Conservation (phyloP, 2,329 filamentous ascomycete species). For the Fonsecaea pedrosoi region DNA sequence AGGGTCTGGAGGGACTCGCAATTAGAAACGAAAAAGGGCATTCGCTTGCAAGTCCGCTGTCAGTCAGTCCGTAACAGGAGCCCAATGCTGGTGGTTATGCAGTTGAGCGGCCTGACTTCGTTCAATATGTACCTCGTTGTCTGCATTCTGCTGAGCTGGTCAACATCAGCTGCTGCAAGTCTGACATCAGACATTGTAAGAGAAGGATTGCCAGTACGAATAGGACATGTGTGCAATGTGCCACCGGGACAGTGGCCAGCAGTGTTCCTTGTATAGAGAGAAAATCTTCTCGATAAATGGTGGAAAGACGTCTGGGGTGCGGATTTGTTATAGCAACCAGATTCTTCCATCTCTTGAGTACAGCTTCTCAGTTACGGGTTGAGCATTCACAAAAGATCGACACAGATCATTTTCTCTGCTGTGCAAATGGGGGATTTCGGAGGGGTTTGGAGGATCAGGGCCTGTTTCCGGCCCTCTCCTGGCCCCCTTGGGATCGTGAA, state of each 20-base stretch:
- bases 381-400: background rate
- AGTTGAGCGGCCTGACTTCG: background rate
- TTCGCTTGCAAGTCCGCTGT: background rate
- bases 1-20: background rate
- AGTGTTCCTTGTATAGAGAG: background rate
- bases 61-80: background rate
- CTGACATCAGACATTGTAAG: background rate
- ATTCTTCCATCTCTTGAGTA: background rate
- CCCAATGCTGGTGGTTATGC: background rate
- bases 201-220: background rate
- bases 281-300: background rate
- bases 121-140: no score
- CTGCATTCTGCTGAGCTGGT: background rate
- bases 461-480: no score
- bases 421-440: background rate
- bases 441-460: background rate
- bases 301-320: background rate
- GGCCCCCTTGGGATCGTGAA: no score
- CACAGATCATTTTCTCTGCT: background rate
- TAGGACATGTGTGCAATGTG: no score
- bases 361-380: background rate
- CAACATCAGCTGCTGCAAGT: background rate
- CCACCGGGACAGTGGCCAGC: background rate
- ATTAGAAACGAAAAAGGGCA: background rate
- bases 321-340: background rate